Evolutionary conservation across 108 stramenopile genomes (phyloP), one percentile per base, ranked within the genome.

Genomic region (Nannochloropsis oceanica): DNA sequence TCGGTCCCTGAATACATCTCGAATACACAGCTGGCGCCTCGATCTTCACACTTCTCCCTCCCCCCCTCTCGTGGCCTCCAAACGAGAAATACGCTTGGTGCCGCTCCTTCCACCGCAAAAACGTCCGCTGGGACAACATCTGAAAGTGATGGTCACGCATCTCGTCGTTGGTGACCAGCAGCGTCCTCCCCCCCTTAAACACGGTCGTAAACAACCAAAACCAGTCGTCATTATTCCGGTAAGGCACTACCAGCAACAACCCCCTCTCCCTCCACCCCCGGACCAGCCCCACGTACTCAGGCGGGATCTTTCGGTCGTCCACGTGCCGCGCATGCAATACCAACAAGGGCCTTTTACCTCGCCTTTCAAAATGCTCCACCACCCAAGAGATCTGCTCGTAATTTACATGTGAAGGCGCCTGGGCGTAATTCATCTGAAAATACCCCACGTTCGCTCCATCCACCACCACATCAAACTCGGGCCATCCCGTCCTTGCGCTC

Each of bases 61-160:
- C 25, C 13, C 43, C 44, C 44, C 14, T 84, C 27, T 84, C 50
- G 10, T 73, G n/a, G 22, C 59, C 8, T 27, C 92, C 95, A 86
- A 96, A 93, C 46, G 83, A 81, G 89, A 97, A 95, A 84, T 94
- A 92, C 34, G 95, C 85, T 82, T 96, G 96, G 88, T 96, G 94
- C 12, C 97, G 91, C 89, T 98, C 99, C 92, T 96, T 96, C 99
- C 99, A 99, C 27, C 94, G 86, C 82, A 96, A 84, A 92, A 98
- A 98, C 12, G 86, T 92, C 14, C 94, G 90, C 42, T 93, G 94
- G 13, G 93, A 93, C 43, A 96, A 87, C 96, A 98, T 96, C 86
- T 94, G 94, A 90, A 97, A 98, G 87, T 96, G 95, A 91, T 99
- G 99, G 92, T 99, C 99, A 79, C 99, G 89, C 97, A 99, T 96